A percentile compares a stretch with the other conserved stretches of the same genome.
phyloP scores from a whole-genome alignment of 179 eudicot genomes.

The Carnegiea gigantea region DNA sequence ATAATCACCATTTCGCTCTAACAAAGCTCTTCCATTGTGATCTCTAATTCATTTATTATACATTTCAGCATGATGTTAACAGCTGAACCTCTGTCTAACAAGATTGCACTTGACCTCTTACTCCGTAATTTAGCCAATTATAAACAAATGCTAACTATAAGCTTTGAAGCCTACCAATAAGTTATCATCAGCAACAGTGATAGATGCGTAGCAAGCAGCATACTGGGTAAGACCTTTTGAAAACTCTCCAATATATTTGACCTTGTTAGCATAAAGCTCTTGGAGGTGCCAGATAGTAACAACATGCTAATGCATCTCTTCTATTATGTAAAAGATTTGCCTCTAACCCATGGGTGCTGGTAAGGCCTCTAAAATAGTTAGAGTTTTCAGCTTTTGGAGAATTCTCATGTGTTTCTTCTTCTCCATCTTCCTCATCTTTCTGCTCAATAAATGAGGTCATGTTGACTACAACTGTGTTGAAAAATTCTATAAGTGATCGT shows the following conservation, averaged over 20 bases:
- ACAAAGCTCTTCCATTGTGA: background rate
- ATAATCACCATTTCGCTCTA: background rate
- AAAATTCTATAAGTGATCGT: too few species aligned
- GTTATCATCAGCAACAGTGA: background rate
- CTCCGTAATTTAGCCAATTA: constrained; percentile 2
- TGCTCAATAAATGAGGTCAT: background rate
- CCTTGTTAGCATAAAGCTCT: background rate
- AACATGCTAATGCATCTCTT: background rate
- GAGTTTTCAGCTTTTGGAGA: background rate
- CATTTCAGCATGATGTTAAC: constrained; percentile 3
- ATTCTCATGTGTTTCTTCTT: too few species aligned
- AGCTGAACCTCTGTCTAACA: background rate
- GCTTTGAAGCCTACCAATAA: constrained; percentile 12
- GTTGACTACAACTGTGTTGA: too few species aligned
- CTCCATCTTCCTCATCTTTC: background rate
- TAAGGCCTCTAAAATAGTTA: background rate
- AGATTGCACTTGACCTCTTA: background rate
- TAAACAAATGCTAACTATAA: constrained; percentile 5
- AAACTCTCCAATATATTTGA: background rate
- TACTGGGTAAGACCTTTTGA: background rate
- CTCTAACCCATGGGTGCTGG: background rate
- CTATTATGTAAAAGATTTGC: background rate
- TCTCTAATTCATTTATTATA: background rate
- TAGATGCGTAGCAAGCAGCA: background rate
- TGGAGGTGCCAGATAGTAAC: background rate